A percentile compares a stretch with the other conserved stretches of the same genome.
Evolutionary conservation across 179 eudicot species (phyloP).

Genomic region (Camellia oleifera): DNA sequence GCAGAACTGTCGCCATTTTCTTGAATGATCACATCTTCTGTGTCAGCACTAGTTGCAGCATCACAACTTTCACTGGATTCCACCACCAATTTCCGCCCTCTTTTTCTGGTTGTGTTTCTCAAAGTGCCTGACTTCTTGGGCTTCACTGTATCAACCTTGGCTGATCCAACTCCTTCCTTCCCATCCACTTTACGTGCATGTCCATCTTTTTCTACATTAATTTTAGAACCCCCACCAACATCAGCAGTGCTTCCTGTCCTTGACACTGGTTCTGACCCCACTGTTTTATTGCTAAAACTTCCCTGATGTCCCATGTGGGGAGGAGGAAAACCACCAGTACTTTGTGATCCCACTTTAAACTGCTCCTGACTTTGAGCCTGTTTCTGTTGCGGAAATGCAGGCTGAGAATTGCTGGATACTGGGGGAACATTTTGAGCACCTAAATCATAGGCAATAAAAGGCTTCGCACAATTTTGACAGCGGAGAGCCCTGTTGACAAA

Average conservation of each 20-base stretch:
- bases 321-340: conserved; percentile 16
- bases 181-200: conserved; percentile 8
- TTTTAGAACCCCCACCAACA: conserved; percentile 12
- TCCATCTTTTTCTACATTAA: conserved; percentile 13
- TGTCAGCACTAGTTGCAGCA: conserved; percentile 22
- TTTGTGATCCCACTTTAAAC: conserved; percentile 9
- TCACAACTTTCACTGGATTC: conserved; percentile 37
- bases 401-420: conserved; percentile 1
- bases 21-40: conserved; percentile 13
- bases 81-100: conserved; percentile 22
- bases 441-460: conserved; percentile 28
- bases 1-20: conserved; percentile 8
- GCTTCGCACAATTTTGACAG: conserved; percentile 32
- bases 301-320: conserved; percentile 13
- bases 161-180: conserved; percentile 9
- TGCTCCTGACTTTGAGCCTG: conserved; percentile 8
- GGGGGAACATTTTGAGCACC: conserved; percentile 16
- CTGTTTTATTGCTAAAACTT: conserved; percentile 13
- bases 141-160: conserved; percentile 17
- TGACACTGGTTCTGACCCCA: conserved; percentile 7
- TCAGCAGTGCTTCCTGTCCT: conserved; percentile 4
- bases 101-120: conserved; percentile 23
- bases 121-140: conserved; percentile 3
- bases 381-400: conserved; percentile 11
- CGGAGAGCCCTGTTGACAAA: conserved; percentile 21